Evolutionary conservation across 371 early-diverging fungal genomes (phyloP).

Genomic region (Dichotomocladium elegans): DNA sequence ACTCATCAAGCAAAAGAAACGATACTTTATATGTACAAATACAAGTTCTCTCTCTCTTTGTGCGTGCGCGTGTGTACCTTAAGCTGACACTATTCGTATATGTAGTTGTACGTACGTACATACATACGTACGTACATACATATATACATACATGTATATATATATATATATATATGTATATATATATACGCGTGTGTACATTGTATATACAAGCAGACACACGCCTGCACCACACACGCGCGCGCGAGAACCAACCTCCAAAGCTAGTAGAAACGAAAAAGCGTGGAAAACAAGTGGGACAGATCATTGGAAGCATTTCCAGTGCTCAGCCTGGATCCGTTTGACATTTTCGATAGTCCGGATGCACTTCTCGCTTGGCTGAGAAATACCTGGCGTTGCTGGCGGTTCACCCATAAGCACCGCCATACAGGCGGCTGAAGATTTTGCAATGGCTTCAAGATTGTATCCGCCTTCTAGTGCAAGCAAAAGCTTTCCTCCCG

Average conservation of each 20-base stretch:
- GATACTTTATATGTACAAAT: too few species aligned
- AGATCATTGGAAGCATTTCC: slow-evolving; percentile 26
- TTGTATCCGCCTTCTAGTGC: slow-evolving; percentile 87
- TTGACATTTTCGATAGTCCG: slow-evolving; percentile 45
- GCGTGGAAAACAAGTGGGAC: not conserved
- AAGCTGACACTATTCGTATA: too few species aligned
- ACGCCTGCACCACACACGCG: not conserved
- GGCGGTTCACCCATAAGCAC: slow-evolving; percentile 68
- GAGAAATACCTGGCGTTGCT: slow-evolving; percentile 20
- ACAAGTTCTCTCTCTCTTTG: too few species aligned
- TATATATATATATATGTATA: too few species aligned
- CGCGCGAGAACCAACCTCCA: not conserved
- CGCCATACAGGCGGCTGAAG: slow-evolving; percentile 71
- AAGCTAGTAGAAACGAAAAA: not conserved
- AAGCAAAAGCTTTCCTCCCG: slow-evolving; percentile 71
- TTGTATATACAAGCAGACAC: too few species aligned
- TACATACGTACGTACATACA: too few species aligned
- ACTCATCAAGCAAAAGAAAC: too few species aligned
- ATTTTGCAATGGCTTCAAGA: slow-evolving; percentile 69
- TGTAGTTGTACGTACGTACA: too few species aligned
- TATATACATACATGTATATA: too few species aligned
- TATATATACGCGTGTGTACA: too few species aligned
- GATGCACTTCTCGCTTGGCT: slow-evolving; percentile 37
- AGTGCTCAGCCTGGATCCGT: slow-evolving; percentile 44
- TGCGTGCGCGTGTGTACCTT: too few species aligned